Evolutionary conservation across 164 flowering plant genomes (phyloP).

Genomic region (Kingdonia uniflora): DNA sequence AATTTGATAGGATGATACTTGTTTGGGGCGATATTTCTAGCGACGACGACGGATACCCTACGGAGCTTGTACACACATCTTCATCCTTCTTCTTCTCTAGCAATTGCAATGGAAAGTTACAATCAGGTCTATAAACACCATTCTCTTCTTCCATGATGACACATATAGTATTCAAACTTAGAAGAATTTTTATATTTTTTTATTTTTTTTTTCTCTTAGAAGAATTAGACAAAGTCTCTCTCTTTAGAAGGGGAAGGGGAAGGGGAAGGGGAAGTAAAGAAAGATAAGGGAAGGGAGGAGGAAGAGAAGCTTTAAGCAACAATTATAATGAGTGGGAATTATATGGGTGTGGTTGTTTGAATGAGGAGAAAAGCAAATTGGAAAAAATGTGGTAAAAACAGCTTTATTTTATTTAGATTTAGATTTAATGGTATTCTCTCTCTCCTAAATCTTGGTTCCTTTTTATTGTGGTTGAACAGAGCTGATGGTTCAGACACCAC

Average conservation of each 20-base stretch:
- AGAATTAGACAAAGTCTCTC: neutral
- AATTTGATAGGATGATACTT: conserved; percentile 9
- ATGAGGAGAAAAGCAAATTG: too few species aligned
- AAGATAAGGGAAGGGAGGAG: too few species aligned
- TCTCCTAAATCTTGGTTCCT: conserved; percentile 4
- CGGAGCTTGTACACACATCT: conserved; percentile 26
- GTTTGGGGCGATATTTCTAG: conserved; percentile 14
- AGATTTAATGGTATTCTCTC: too few species aligned
- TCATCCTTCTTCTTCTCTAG: conserved; percentile 45
- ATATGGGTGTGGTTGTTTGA: conserved; percentile 19
- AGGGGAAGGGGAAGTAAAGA: too few species aligned
- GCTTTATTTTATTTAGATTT: neutral
- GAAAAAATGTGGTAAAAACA: neutral
- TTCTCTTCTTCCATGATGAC: conserved; percentile 42
- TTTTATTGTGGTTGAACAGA: conserved; percentile 48
- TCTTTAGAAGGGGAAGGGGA: neutral
- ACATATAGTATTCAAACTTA: neutral
- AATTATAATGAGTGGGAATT: conserved; percentile 56
- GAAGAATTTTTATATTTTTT: neutral
- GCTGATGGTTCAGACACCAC: conserved; percentile 65
- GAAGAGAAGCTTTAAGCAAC: conserved; percentile 50
- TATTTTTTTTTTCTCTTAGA: neutral
- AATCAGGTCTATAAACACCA: conserved; percentile 37
- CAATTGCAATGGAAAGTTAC: conserved; percentile 46
- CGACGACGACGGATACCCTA: conserved; percentile 17